These are phyloP conservation scores for Starmerella lactis-condensi DNA, from an alignment of 805 yeast species.

Conservation along the genomic window DNA sequence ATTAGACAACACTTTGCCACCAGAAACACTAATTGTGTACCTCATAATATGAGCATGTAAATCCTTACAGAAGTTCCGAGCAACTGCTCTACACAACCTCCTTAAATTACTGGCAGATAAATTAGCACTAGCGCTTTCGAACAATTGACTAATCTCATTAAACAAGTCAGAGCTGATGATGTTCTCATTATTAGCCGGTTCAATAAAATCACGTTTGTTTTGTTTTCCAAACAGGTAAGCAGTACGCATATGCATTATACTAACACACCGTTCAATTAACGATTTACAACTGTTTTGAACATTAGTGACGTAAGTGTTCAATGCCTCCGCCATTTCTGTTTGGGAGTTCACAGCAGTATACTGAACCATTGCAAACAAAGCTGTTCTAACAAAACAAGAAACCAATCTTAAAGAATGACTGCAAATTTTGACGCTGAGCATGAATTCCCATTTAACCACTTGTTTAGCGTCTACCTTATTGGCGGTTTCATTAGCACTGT, in stretches of 20 bases:
- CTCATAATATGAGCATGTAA: conserved; percentile 57
- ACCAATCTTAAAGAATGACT: conserved; percentile 46
- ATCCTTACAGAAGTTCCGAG: conserved; percentile 36
- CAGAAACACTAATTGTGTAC: conserved; percentile 58
- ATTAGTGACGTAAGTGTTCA: conserved; percentile 33
- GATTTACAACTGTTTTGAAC: conserved; percentile 47
- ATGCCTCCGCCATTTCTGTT: conserved; percentile 38
- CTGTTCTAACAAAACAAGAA: conserved; percentile 54
- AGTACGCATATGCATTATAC: conserved; percentile 35
- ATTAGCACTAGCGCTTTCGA: conserved; percentile 26
- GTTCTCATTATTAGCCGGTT: conserved; percentile 20
- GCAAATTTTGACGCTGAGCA: conserved; percentile 33
- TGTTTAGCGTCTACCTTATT: conserved; percentile 17
- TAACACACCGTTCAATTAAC: conserved; percentile 41
- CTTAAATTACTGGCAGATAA: conserved; percentile 32
- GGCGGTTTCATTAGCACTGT: conserved; percentile 34
- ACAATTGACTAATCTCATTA: conserved; percentile 30
- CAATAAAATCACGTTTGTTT: conserved; percentile 48
- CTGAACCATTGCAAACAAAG: conserved; percentile 55
- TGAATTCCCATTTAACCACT: conserved; percentile 29
- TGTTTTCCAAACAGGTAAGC: conserved; percentile 40
- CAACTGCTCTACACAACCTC: conserved; percentile 36
- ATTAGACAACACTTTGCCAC: conserved; percentile 65
- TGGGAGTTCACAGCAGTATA: conserved; percentile 36
- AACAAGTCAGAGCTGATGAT: conserved; percentile 28